Conservation (phyloP, 2,329 filamentous ascomycete genomes). For the Diaporthe helianthi region DNA sequence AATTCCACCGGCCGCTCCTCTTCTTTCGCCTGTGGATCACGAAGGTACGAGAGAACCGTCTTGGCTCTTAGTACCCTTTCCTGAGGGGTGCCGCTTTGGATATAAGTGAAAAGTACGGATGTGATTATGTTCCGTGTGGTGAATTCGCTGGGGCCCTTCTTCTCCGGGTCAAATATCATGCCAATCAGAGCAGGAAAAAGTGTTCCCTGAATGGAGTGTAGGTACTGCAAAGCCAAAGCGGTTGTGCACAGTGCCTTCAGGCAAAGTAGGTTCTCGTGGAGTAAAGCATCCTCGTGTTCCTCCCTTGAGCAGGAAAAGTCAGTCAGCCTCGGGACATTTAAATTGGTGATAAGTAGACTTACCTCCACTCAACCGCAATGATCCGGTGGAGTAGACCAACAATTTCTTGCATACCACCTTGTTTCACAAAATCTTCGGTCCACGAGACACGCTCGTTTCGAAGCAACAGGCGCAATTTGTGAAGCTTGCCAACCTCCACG, state of each 20-base stretch:
- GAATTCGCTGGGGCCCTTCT: conserved; percentile 96
- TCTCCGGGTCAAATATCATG: conserved; percentile 97
- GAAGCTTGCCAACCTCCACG: conserved; percentile 92
- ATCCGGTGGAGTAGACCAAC: conserved; percentile 87
- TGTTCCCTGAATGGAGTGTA: conserved; percentile 78
- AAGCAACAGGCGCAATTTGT: conserved; percentile 87
- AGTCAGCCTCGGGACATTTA: conserved; percentile 38
- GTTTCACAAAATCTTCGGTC: conserved; percentile 90
- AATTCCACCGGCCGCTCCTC: conserved; percentile 81
- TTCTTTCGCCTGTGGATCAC: conserved; percentile 79
- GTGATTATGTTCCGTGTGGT: conserved; percentile 91
- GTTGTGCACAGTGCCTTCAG: conserved; percentile 95
- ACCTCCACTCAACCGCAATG: conserved; percentile 96
- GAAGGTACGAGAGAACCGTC: conserved; percentile 79
- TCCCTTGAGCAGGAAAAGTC: conserved; percentile 62
- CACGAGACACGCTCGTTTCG: conserved; percentile 95
- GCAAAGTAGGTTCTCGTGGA: conserved; percentile 92
- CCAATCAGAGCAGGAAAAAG: conserved; percentile 86
- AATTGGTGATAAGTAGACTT: conserved; percentile 43
- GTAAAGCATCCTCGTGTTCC: conserved; percentile 91
- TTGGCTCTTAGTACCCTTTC: conserved; percentile 73
- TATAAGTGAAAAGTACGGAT: conserved; percentile 86
- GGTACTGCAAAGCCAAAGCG: conserved; percentile 80
- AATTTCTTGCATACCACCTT: conserved; percentile 92
- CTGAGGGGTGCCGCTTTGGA: conserved; percentile 68